Conservation (phyloP, 169 alveolate species). For the Condylostoma magnum region DNA sequence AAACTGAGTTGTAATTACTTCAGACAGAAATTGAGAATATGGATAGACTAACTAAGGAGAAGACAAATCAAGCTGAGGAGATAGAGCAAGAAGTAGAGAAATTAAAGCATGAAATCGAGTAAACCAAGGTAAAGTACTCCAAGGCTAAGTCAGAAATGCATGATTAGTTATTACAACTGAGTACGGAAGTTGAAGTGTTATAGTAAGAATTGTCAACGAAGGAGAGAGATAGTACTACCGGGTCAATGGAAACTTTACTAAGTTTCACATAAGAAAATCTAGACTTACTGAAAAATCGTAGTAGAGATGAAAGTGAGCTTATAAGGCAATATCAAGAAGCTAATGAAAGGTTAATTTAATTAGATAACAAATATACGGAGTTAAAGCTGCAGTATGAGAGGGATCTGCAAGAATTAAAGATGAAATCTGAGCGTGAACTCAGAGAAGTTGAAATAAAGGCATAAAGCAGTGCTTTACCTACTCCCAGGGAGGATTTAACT, state of each 20-base stretch:
- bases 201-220: slow-evolving; percentile 25
- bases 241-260: slow-evolving; percentile 15
- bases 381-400: slow-evolving; percentile 27
- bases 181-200: slow-evolving; percentile 27
- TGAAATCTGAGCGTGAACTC: slow-evolving; percentile 21
- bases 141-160: slow-evolving; percentile 32
- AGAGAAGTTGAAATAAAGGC: slow-evolving; percentile 15
- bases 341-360: slow-evolving; percentile 16
- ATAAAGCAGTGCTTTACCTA: not conserved
- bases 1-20: slow-evolving; percentile 14
- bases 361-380: slow-evolving; percentile 28
- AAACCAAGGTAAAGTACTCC: slow-evolving; percentile 29
- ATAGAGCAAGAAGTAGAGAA: slow-evolving; percentile 24
- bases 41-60: slow-evolving; percentile 27
- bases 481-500: slow-evolving; percentile 17
- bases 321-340: slow-evolving; percentile 31
- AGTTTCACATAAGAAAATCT: slow-evolving; percentile 27
- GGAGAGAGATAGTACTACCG: slow-evolving; percentile 29
- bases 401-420: slow-evolving; percentile 7
- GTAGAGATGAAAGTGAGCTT: slow-evolving; percentile 18
- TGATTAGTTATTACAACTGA: slow-evolving; percentile 23
- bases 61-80: slow-evolving; percentile 14
- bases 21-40: slow-evolving; percentile 32
- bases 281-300: slow-evolving; percentile 18
- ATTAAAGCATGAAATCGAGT: slow-evolving; percentile 27